Evolutionary conservation across 2,329 filamentous ascomycete species (phyloP).

Genomic region (Claviceps pazoutovae): DNA sequence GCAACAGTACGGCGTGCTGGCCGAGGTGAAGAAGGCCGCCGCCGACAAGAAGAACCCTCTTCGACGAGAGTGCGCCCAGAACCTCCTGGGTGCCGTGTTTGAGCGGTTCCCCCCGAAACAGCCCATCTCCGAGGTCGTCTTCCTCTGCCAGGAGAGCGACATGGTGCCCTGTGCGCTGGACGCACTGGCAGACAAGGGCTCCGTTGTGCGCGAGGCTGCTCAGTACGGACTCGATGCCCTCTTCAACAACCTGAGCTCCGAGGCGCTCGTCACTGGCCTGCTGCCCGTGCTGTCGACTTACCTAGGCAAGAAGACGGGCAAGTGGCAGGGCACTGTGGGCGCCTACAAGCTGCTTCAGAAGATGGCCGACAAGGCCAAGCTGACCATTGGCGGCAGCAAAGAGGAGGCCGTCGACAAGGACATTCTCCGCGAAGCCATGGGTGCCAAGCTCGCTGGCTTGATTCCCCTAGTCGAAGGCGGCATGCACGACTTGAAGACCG

Average conservation of each 20-base stretch:
- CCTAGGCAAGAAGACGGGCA: constrained; percentile 69
- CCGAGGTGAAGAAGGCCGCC: constrained; percentile 57
- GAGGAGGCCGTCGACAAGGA: constrained; percentile 84
- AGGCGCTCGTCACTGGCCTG: constrained; percentile 71
- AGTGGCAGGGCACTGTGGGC: constrained; percentile 93
- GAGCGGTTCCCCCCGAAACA: constrained; percentile 74
- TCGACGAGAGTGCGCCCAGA: constrained; percentile 81
- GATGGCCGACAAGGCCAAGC: constrained; percentile 90
- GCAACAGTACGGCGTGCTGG: constrained; percentile 36
- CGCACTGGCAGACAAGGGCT: constrained; percentile 75
- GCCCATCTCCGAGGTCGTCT: constrained; percentile 63
- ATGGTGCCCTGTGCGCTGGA: constrained; percentile 65
- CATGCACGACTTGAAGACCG: constrained; percentile 92
- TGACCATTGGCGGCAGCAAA: constrained; percentile 61
- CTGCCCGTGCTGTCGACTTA: constrained; percentile 65
- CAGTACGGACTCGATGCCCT: constrained; percentile 90
- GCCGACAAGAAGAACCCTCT: constrained; percentile 85
- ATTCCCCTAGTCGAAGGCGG: constrained; percentile 84
- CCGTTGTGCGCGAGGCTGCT: constrained; percentile 77
- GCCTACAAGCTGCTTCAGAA: constrained; percentile 74
- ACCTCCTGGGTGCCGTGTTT: constrained; percentile 83
- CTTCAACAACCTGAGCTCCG: constrained; percentile 64
- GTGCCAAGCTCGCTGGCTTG: constrained; percentile 67
- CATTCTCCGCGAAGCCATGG: constrained; percentile 79
- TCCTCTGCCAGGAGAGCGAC: constrained; percentile 68